Percentiles rank a stretch among this genome's conserved stretches.
Evolutionary conservation across 1,284 basidiomycete genomes (phyloP).

Genomic region (Ganoderma sinense): DNA sequence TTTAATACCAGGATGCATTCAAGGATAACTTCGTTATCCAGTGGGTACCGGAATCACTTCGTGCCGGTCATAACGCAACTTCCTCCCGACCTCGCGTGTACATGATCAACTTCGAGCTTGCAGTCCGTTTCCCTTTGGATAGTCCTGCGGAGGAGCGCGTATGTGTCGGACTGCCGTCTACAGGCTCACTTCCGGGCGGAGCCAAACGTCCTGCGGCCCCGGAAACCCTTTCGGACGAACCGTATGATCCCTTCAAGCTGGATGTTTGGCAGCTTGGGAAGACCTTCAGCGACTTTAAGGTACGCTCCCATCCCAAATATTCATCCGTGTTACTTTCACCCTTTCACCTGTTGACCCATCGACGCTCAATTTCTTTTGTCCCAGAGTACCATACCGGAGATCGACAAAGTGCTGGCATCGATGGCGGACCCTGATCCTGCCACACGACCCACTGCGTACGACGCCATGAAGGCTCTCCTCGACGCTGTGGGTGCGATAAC

Average conservation of each 20-base stretch:
- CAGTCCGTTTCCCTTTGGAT: constrained; percentile 16
- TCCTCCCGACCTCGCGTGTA: constrained; percentile 19
- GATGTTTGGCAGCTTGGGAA: constrained; percentile 18
- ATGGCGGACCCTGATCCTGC: constrained; percentile 1
- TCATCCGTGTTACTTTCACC: too few species aligned
- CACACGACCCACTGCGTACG: too few species aligned
- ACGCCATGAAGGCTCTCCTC: too few species aligned
- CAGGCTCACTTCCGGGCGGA: background rate
- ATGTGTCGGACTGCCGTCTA: constrained; percentile 5
- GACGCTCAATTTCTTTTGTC: background rate
- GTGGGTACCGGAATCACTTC: constrained; percentile 20
- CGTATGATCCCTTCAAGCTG: constrained; percentile 27
- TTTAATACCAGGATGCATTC: constrained; percentile 17
- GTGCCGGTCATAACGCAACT: background rate
- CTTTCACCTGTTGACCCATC: background rate
- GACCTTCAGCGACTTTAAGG: constrained; percentile 14
- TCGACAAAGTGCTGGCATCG: constrained; percentile 3
- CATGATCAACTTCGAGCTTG: constrained; percentile 23
- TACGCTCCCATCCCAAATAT: background rate
- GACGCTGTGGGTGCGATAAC: too few species aligned
- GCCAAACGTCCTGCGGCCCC: constrained; percentile 28
- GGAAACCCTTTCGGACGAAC: constrained; percentile 25
- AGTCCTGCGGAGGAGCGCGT: constrained; percentile 22
- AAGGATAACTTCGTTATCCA: constrained; percentile 27
- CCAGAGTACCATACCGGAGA: constrained; percentile 10